Percentiles rank a stretch among this genome's conserved stretches.
These are phyloP conservation scores for Boletus edulis DNA, from an alignment of 768 basidiomycete species.

Conservation along the genomic window DNA sequence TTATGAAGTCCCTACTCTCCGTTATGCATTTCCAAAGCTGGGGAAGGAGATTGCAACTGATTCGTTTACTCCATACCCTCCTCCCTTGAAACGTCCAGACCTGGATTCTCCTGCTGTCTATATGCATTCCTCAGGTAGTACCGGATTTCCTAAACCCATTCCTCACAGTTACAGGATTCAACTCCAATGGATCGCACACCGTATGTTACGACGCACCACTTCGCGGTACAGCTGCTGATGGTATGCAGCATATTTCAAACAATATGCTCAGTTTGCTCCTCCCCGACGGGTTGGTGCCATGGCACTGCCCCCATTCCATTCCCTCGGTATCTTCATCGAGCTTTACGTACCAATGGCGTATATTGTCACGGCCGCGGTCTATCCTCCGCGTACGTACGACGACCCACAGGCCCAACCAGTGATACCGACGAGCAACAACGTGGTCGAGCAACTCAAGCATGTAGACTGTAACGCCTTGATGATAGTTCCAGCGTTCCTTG, in stretches of 20 bases:
- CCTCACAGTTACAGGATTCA: conserved; percentile 33
- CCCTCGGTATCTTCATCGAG: conserved; percentile 13
- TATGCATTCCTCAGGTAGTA: conserved; percentile 51
- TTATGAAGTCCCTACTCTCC: conserved; percentile 18
- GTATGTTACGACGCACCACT: conserved; percentile 23
- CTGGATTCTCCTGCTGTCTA: conserved; percentile 40
- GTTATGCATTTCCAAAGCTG: conserved; percentile 40
- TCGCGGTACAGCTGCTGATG: neutral
- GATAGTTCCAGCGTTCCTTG: conserved; percentile 38
- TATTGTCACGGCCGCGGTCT: conserved; percentile 19
- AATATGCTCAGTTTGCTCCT: conserved; percentile 2
- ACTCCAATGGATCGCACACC: conserved; percentile 33
- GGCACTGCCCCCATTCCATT: conserved; percentile 29
- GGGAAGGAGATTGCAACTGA: conserved; percentile 29
- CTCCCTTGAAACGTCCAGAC: conserved; percentile 10
- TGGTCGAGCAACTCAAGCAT: conserved; percentile 34
- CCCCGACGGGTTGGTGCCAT: conserved; percentile 22
- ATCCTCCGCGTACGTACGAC: conserved; percentile 25
- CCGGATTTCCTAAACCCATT: conserved; percentile 50
- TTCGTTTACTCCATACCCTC: conserved; percentile 18
- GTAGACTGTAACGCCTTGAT: conserved; percentile 31
- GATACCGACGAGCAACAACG: conserved; percentile 38
- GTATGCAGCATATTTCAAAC: conserved; percentile 1
- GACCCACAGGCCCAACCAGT: conserved; percentile 30
- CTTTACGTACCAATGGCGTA: conserved; percentile 21